Base-by-base conservation (phyloP, 192 early-diverging fungal genomes). In the Coemansia javaensis region DNA sequence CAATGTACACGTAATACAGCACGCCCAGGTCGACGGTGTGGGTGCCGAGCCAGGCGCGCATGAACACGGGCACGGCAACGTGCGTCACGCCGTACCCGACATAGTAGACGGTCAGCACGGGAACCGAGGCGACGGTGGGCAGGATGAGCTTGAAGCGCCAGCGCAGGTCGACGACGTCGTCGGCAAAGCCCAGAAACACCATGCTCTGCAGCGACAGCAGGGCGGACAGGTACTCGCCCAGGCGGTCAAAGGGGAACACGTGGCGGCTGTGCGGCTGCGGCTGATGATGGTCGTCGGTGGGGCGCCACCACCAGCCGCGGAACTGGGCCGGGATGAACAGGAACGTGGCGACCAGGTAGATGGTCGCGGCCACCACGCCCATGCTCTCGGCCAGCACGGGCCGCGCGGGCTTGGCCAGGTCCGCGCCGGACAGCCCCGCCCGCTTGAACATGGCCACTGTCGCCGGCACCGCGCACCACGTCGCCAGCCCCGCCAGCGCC, bases 131-230 rank as follows among this genome's bases (percentile, higher is more conserved):
- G 38, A 98, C 81, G 0, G 88, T 81, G 9, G 97, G 94, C 44
- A 99, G 80, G 67, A 88, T 81, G 33, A 99, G 82, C 68, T 99
- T 99, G 67, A 91, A 88, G 33, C 94, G 63, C 97, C 97, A 98
- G 20, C 90, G 68, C 48, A 99, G 84, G 71, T 96, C 87, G 49
- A 99, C 81, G 12, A 99, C 89, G 60, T 99, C 97, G 66, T 99
- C 97, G 16, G 92, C 94, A 61, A 99, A 98, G 8, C 97, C 97
- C 35, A 99, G 77, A 33, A 99, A 87, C 12, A 94, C 85, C 97
- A 99, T 99, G 42, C 87, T 89, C 53, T 94, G 89, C 37, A 99
- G 76, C 20, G 93, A 85, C 12, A 99, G 64, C 2, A 99, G 57
- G 6, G 90, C 92, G 5, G 92, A 89, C 23, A 99, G 62, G 25